Conservation (phyloP, 2,329 filamentous ascomycete genomes). For the Penicillium sumatraense region DNA sequence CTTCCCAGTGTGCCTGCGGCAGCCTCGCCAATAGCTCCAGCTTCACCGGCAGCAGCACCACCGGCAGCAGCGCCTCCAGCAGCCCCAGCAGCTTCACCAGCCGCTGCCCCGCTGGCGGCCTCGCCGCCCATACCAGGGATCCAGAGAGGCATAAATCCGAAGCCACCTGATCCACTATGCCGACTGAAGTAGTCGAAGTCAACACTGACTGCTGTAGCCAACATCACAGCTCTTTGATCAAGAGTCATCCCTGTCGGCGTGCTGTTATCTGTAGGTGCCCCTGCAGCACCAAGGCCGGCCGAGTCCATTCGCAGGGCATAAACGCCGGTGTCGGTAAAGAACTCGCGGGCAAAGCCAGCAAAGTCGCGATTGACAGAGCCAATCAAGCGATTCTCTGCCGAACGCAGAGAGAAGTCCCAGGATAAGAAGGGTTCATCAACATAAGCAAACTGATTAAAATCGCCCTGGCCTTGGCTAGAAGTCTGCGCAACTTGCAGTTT, state of each 20-base stretch:
- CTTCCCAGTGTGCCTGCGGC: constrained; percentile 24
- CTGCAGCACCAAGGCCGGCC: constrained; percentile 50
- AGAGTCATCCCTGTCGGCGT: constrained; percentile 61
- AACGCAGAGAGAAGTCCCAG: constrained; percentile 66
- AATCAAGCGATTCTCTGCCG: constrained; percentile 55
- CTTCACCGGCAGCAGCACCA: constrained; percentile 42
- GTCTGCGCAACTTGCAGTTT: constrained; percentile 46
- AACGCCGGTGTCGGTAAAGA: constrained; percentile 69
- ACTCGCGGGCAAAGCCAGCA: constrained; percentile 64
- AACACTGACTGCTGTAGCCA: constrained; percentile 67
- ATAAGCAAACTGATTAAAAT: constrained; percentile 64
- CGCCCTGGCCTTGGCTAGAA: constrained; percentile 39
- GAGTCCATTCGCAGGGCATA: constrained; percentile 69
- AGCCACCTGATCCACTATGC: constrained; percentile 55
- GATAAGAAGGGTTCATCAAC: constrained; percentile 67
- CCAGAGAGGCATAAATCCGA: constrained; percentile 59
- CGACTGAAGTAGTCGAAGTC: constrained; percentile 72
- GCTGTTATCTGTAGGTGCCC: constrained; percentile 26
- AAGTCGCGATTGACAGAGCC: constrained; percentile 69
- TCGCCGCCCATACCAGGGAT: constrained; percentile 51
- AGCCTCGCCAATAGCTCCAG: constrained; percentile 37
- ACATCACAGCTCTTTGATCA: constrained; percentile 68
- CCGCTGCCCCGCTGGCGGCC: constrained; percentile 43
- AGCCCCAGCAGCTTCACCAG: constrained; percentile 45
- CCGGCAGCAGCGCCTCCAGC: constrained; percentile 44